Evolutionary conservation across 78 protist species (phyloP), one percentile per base, ranked within the genome.

Genomic region (slime mould (Dictyostelium discoideum)): DNA sequence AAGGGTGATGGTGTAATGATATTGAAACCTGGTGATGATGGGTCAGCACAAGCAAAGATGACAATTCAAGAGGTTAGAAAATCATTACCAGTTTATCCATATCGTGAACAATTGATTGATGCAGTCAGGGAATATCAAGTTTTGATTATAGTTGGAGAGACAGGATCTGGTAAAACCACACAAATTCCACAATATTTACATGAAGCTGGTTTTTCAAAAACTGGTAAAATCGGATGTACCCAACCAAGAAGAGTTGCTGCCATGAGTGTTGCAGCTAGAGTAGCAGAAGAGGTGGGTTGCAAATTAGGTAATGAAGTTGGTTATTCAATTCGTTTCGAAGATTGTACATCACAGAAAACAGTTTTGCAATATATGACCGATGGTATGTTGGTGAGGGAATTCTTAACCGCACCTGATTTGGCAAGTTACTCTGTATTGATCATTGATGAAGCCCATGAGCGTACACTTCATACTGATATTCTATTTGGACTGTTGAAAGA

Each of bases 401-500:
- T 98, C 42, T 85, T 98, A 4, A 29, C 87, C 22, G 98, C 98
- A 84, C 99, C 99, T 6, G 99, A 96, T 81, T 96, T 98, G 24
- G 26, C 86, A 5, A 9, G 63, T 32, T 99, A 99, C 93, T 74
- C 93, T 7, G 99, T 93, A 39, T 87, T 99, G 85, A 98, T 99
- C 72, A 97, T 99, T 29, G 99, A 99, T 88, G 99, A 99, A 94
- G 99, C 99, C 29, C 99, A 99, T 97, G 99, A 99, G 95, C 98
- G 99, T 29, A 98, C 99, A 1, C 97, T 99, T 5, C 99, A 99
- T 98, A 99, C 99, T 11, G 99, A 99, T 93, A 60, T 99, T 48
- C 96, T 99, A 60, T 98, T 99, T 73, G 99, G 99, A 6, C 84
- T 98, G 65, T 92, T 96, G 16, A 97, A 97, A 40, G 98, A 98